Evolutionary conservation across 257 asterid genomes (phyloP).

Genomic region (Gentiana macrophylla): DNA sequence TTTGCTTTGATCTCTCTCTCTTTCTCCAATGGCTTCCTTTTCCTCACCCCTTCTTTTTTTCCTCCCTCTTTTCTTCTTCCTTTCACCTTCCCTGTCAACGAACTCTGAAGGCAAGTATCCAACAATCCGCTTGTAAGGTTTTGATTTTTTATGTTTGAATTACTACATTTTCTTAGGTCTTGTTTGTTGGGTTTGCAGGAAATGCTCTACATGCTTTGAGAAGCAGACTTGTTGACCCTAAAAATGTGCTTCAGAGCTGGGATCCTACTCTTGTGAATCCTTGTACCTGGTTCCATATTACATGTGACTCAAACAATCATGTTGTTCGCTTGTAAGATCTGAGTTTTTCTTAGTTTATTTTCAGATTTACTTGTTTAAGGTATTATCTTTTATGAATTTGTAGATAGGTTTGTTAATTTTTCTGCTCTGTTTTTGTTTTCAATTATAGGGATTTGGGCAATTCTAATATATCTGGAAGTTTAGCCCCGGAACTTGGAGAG

Average conservation of each 20-base stretch:
- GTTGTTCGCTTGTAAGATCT: conserved; percentile 78
- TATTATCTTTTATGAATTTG: no score
- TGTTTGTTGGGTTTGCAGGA: conserved; percentile 29
- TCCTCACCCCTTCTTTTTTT: conserved; percentile 8
- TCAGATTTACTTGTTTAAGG: not conserved
- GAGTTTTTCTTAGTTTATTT: not conserved
- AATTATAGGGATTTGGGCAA: conserved; percentile 78
- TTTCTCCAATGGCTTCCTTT: conserved; percentile 10
- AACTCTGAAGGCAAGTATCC: conserved; percentile 54
- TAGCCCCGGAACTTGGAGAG: conserved; percentile 80
- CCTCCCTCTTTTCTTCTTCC: conserved; percentile 37
- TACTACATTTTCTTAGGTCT: not conserved
- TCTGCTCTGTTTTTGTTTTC: not conserved
- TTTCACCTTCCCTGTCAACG: conserved; percentile 35
- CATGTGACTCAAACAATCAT: conserved; percentile 62
- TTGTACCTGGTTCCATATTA: conserved; percentile 93
- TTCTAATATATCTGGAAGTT: conserved; percentile 78
- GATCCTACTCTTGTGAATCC: conserved; percentile 96
- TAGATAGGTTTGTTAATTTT: no score
- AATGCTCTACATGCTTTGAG: conserved; percentile 77
- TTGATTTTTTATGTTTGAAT: not conserved
- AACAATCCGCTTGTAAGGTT: not conserved
- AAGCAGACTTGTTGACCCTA: conserved; percentile 62
- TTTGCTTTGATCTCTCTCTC: conserved; percentile 8
- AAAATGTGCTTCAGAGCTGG: conserved; percentile 81